These are phyloP conservation scores for Euphrasia confusa DNA, from an alignment of 257 asterid genomes.

Conservation along the genomic window DNA sequence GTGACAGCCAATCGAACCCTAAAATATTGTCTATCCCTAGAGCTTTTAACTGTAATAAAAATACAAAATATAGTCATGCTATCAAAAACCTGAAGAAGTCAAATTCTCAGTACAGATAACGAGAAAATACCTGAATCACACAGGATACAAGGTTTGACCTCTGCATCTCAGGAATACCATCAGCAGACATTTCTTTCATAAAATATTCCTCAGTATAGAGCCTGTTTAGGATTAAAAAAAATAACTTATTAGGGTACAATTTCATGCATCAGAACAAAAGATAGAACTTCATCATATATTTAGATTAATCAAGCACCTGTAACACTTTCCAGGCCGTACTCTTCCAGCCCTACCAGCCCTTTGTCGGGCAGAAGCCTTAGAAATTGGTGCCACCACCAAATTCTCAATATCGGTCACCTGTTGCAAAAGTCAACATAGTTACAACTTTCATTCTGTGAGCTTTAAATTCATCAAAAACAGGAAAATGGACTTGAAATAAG, in stretches of 20 bases:
- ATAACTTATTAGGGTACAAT: background rate
- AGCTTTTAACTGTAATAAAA: slow-evolving; percentile 68
- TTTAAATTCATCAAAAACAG: slow-evolving; percentile 12
- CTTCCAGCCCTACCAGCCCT: slow-evolving; percentile 99
- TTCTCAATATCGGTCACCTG: slow-evolving; percentile 90
- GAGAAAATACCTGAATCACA: slow-evolving; percentile 76
- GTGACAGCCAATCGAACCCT: slow-evolving; percentile 96
- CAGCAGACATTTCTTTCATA: slow-evolving; percentile 69
- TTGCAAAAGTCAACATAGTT: slow-evolving; percentile 24
- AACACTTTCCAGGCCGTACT: slow-evolving; percentile 95
- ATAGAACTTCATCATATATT: slow-evolving; percentile 12
- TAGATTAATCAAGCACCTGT: slow-evolving; percentile 48
- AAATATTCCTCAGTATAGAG: slow-evolving; percentile 89
- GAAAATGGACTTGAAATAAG: slow-evolving; percentile 15
- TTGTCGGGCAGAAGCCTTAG: slow-evolving; percentile 94
- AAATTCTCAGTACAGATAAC: background rate
- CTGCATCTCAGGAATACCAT: slow-evolving; percentile 94
- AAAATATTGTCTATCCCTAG: slow-evolving; percentile 88
- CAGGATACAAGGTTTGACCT: slow-evolving; percentile 87
- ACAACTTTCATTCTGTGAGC: slow-evolving; percentile 8
- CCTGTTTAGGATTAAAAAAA: slow-evolving; percentile 40
- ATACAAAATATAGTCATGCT: slow-evolving; percentile 6
- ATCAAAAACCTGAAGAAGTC: too few relatives aligned
- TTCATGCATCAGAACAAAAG: slow-evolving; percentile 7
- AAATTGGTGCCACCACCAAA: slow-evolving; percentile 88